These are phyloP conservation scores for Hypsizygus ulmarius DNA, from an alignment of 1,284 basidiomycete species.

Conservation along the genomic window DNA sequence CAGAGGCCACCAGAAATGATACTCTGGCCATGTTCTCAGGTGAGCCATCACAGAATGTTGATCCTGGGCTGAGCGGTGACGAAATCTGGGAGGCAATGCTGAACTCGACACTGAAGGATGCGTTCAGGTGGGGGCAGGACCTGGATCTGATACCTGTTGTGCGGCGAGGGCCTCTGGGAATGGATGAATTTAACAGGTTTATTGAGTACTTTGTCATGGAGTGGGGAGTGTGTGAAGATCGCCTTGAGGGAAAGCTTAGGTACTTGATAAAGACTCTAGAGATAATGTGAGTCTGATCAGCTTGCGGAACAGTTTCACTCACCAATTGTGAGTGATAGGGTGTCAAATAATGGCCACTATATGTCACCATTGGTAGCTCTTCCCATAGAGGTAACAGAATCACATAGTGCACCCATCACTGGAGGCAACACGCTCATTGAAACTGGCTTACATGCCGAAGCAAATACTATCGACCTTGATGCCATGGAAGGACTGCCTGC, in stretches of 20 bases:
- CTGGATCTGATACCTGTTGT: constrained; percentile 15
- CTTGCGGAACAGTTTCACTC: no score
- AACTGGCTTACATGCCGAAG: no score
- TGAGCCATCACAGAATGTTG: constrained; percentile 8
- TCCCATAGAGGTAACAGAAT: no score
- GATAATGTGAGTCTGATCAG: constrained; percentile 19
- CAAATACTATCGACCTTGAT: no score
- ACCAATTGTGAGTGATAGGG: no score
- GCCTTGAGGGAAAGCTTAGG: constrained; percentile 24
- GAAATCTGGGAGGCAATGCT: constrained; percentile 23
- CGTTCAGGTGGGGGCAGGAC: constrained; percentile 22
- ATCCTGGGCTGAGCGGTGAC: constrained; percentile 6
- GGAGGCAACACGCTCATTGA: no score
- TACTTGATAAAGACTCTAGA: constrained; percentile 11
- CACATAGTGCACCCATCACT: no score
- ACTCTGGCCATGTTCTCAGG: constrained; percentile 10
- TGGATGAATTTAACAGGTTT: constrained; percentile 20
- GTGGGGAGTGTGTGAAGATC: constrained; percentile 14
- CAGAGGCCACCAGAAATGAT: constrained; percentile 1
- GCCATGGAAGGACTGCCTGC: no score
- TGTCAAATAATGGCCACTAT: no score
- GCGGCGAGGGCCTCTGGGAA: constrained; percentile 16
- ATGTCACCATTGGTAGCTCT: no score
- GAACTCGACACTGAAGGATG: constrained; percentile 19
- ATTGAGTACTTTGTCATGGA: constrained; percentile 20